Percentiles rank a stretch among this genome's conserved stretches.
Evolutionary conservation across 164 flowering plant genomes (phyloP).

Genomic region (Dillenia turbinata): DNA sequence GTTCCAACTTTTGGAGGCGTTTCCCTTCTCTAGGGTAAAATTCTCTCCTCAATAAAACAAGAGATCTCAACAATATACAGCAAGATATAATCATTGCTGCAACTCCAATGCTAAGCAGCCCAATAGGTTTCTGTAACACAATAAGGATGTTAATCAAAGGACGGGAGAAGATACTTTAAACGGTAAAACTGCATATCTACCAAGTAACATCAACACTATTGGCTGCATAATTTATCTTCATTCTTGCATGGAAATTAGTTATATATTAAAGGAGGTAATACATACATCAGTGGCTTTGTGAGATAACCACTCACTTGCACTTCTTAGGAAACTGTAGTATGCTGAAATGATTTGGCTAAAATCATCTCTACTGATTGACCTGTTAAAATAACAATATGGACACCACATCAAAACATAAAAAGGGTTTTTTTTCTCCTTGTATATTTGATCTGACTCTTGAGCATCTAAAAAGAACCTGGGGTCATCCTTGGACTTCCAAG

Average conservation of each 20-base stretch:
- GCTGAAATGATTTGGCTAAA: constrained; percentile 35
- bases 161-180: too few species aligned
- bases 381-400: constrained; percentile 11
- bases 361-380: constrained; percentile 37
- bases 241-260: neutral
- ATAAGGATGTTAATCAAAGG: constrained; percentile 2
- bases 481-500: constrained; percentile 46
- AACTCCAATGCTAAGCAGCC: constrained; percentile 59
- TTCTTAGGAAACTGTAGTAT: constrained; percentile 54
- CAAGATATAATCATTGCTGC: constrained; percentile 62
- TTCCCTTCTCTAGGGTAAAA: constrained; percentile 14
- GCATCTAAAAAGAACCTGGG: constrained; percentile 19
- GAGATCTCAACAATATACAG: constrained; percentile 37
- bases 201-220: too few species aligned
- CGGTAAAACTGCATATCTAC: too few species aligned
- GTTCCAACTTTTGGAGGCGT: constrained; percentile 3
- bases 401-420: too few species aligned
- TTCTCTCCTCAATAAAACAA: constrained; percentile 32
- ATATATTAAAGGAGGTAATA: constrained; percentile 11
- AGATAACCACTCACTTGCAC: constrained; percentile 81
- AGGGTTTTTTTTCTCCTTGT: too few species aligned
- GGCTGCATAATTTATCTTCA: too few species aligned
- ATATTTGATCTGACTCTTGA: too few species aligned
- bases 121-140: constrained; percentile 71
- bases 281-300: constrained; percentile 81